Percentiles rank a stretch among this genome's conserved stretches.
Conservation (phyloP, 148 eudicot genomes). For the Camellia sinensis region DNA sequence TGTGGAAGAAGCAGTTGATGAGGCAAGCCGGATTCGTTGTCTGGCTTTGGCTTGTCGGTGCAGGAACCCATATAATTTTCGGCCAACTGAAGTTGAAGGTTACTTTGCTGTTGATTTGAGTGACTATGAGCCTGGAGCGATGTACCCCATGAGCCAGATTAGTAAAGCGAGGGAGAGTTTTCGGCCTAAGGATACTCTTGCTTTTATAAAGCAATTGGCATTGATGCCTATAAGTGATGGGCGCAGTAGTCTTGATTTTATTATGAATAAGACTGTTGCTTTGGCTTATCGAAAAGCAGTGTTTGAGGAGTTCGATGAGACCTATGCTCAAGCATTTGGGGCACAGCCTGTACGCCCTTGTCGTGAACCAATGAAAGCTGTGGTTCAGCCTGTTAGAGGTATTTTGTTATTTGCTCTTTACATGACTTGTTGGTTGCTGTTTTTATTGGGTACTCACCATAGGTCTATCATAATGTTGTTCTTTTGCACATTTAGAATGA, state of each 20-base stretch:
- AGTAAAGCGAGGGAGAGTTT: constrained; percentile 53
- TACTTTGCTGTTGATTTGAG: constrained; percentile 59
- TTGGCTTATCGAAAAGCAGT: constrained; percentile 47
- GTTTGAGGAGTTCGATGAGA: constrained; percentile 54
- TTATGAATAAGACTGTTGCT: constrained; percentile 32
- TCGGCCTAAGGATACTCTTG: constrained; percentile 35
- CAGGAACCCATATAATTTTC: constrained; percentile 55
- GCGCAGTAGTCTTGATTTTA: constrained; percentile 21
- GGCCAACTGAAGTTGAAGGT: constrained; percentile 47
- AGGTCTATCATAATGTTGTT: no score
- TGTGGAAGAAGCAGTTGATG: constrained; percentile 83
- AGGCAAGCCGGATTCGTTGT: constrained; percentile 57
- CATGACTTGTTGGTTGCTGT: no score
- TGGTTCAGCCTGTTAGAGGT: constrained; percentile 3
- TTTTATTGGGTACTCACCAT: no score
- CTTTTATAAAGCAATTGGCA: constrained; percentile 49
- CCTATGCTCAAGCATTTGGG: constrained; percentile 59
- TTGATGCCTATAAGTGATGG: constrained; percentile 30
- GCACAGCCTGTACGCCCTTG: constrained; percentile 29
- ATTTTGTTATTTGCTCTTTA: no score
- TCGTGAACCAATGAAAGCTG: constrained; percentile 5
- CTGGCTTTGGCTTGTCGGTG: constrained; percentile 79
- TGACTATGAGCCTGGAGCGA: constrained; percentile 59
- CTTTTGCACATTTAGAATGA: no score
- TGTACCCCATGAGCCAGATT: constrained; percentile 48